phyloP scores from a whole-genome alignment of 2,329 filamentous ascomycete species.

The Colletotrichum sp. region DNA sequence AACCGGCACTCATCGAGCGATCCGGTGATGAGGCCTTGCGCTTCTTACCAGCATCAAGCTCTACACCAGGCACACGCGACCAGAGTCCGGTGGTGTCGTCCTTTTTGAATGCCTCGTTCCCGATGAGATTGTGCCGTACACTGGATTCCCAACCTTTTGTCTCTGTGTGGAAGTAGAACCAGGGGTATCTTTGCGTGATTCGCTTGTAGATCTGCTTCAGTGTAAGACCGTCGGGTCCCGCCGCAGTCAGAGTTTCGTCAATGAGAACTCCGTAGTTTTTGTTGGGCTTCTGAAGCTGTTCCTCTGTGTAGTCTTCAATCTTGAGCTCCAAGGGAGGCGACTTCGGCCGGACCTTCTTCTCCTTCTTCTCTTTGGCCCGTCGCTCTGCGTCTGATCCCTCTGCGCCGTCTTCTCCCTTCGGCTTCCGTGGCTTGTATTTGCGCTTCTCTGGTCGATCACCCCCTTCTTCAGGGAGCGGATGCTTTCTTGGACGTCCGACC shows the following conservation, averaged over 20 bases:
- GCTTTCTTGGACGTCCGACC: constrained; percentile 69
- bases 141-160: constrained; percentile 72
- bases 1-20: constrained; percentile 43
- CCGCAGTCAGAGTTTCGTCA: constrained; percentile 62
- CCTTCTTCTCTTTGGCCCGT: constrained; percentile 62
- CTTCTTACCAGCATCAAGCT: constrained; percentile 66
- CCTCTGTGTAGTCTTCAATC: constrained; percentile 60
- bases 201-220: constrained; percentile 69
- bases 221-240: constrained; percentile 53
- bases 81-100: constrained; percentile 61
- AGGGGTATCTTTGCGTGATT: constrained; percentile 63
- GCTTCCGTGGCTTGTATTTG: constrained; percentile 69
- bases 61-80: constrained; percentile 62
- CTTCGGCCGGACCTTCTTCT: constrained; percentile 63
- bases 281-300: constrained; percentile 65
- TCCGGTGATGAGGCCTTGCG: constrained; percentile 61
- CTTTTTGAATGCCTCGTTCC: constrained; percentile 66
- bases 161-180: constrained; percentile 64
- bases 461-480: constrained; percentile 63
- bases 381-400: constrained; percentile 63
- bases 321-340: constrained; percentile 64
- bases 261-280: constrained; percentile 68
- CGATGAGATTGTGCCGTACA: constrained; percentile 68
- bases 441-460: constrained; percentile 64
- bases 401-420: constrained; percentile 56